Conservation (phyloP, 257 asterid species). For the Solanum dulcamara region DNA sequence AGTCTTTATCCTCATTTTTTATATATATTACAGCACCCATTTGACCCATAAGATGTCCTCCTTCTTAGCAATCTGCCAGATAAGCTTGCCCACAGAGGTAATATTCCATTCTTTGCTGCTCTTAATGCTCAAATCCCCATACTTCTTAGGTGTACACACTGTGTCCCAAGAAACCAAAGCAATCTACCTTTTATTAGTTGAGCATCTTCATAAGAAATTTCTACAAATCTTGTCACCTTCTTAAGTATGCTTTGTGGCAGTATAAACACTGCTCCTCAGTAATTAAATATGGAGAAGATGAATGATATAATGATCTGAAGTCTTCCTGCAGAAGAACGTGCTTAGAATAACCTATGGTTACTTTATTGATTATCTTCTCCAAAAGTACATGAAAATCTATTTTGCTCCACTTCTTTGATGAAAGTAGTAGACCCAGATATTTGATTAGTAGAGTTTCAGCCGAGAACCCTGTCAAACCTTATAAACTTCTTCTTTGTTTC, state of each 20-base stretch:
- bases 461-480: too few relatives aligned
- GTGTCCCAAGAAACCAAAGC: not conserved
- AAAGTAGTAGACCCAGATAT: not conserved
- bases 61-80: not conserved
- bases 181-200: not conserved
- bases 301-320: not conserved
- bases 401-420: not conserved
- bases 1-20: not conserved
- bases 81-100: not conserved
- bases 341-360: not conserved
- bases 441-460: not conserved
- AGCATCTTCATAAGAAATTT: not conserved
- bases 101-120: not conserved
- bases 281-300: not conserved
- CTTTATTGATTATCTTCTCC: not conserved
- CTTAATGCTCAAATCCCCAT: not conserved
- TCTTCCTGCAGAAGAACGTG: not conserved
- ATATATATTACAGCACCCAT: not conserved
- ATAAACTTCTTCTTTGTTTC: too few relatives aligned
- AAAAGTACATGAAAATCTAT: not conserved
- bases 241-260: not conserved
- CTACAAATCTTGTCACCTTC: not conserved
- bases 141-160: not conserved
- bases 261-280: not conserved
- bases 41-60: not conserved